Evolutionary conservation across 257 asterid genomes (phyloP).

Genomic region (Nicotiana undulata): DNA sequence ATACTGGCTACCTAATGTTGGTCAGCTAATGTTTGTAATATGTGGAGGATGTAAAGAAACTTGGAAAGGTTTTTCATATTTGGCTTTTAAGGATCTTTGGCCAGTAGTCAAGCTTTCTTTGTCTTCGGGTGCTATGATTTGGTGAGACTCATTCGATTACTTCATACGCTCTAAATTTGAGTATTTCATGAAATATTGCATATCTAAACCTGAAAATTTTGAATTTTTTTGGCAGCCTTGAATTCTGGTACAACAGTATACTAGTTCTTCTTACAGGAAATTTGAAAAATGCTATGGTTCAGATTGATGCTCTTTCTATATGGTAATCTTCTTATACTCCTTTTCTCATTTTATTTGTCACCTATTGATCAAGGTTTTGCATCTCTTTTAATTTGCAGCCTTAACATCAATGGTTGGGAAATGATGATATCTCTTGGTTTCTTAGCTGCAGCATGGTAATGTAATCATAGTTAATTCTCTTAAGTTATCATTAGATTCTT

Average conservation of each 20-base stretch:
- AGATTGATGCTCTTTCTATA: slow-evolving; percentile 59
- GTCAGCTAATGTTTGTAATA: slow-evolving; percentile 41
- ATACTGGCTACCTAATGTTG: slow-evolving; percentile 67
- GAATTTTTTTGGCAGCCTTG: slow-evolving; percentile 35
- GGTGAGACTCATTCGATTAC: slow-evolving; percentile 23
- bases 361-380: not conserved
- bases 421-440: slow-evolving; percentile 47
- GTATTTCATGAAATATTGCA: not conserved
- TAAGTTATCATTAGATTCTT: not conserved
- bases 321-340: slow-evolving; percentile 32
- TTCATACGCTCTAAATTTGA: not conserved
- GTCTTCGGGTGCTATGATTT: slow-evolving; percentile 73
- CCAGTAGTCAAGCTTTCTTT: slow-evolving; percentile 63
- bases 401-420: slow-evolving; percentile 45
- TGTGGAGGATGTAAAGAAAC: slow-evolving; percentile 65
- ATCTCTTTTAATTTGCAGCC: slow-evolving; percentile 20
- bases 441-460: slow-evolving; percentile 46
- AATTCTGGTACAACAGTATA: slow-evolving; percentile 67
- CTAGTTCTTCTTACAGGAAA: slow-evolving; percentile 63
- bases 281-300: slow-evolving; percentile 54
- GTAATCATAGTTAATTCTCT: not conserved
- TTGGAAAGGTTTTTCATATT: slow-evolving; percentile 57
- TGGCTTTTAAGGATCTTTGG: slow-evolving; percentile 63
- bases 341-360: not conserved
- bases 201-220: not conserved